These are phyloP conservation scores for Curvularia sp. DNA, from an alignment of 2,329 filamentous ascomycete species.

Conservation along the genomic window DNA sequence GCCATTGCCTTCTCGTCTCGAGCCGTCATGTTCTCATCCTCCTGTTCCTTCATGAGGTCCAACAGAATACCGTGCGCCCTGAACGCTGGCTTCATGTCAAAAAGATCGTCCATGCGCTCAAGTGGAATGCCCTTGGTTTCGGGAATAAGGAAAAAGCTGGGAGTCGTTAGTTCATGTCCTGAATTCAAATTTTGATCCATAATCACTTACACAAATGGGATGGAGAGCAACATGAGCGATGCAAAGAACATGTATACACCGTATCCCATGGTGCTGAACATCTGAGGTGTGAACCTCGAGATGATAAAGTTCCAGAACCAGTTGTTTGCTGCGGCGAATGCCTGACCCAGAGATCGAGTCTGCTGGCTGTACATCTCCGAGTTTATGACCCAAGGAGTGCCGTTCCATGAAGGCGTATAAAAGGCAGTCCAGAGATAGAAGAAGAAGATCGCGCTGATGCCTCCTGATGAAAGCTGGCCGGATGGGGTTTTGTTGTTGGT, in stretches of 20 bases:
- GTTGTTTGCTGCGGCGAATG: conserved; percentile 61
- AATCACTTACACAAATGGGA: conserved; percentile 40
- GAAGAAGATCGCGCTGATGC: conserved; percentile 70
- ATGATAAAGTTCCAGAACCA: conserved; percentile 78
- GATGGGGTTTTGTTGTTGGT: conserved; percentile 38
- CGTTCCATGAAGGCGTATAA: conserved; percentile 75
- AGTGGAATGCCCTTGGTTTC: conserved; percentile 57
- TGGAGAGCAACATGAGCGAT: conserved; percentile 54
- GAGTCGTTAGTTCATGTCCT: neutral
- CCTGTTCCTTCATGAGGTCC: conserved; percentile 46
- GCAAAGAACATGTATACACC: conserved; percentile 59
- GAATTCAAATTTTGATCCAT: neutral
- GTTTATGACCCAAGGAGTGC: conserved; percentile 78
- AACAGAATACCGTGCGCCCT: conserved; percentile 53
- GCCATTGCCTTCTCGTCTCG: conserved; percentile 47
- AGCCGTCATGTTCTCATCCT: conserved; percentile 38
- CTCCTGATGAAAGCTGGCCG: conserved; percentile 53
- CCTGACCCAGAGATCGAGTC: conserved; percentile 67
- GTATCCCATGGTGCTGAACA: conserved; percentile 60
- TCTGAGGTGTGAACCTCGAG: conserved; percentile 71
- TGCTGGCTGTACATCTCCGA: conserved; percentile 76
- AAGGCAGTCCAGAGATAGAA: conserved; percentile 77
- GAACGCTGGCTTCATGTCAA: conserved; percentile 53
- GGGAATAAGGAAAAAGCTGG: conserved; percentile 49
- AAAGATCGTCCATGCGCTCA: conserved; percentile 57